Percentiles rank a stretch among this genome's conserved stretches.
These are phyloP conservation scores for Ascochyta fabae DNA, from an alignment of 2,329 filamentous ascomycete species.

Conservation along the genomic window DNA sequence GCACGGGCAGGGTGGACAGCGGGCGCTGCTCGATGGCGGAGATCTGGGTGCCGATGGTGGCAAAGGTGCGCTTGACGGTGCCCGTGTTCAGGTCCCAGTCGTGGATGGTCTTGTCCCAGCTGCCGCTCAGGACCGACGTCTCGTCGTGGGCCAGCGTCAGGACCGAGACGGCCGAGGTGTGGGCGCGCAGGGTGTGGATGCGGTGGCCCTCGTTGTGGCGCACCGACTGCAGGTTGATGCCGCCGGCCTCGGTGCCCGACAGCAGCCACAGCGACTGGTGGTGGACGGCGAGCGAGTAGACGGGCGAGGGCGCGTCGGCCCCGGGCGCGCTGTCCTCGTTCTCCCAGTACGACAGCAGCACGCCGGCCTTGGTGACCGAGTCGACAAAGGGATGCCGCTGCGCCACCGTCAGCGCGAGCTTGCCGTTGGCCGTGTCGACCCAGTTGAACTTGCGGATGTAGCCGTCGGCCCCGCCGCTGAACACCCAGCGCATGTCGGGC, in stretches of 20 bases:
- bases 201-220: slow-evolving; percentile 93
- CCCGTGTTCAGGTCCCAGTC: slow-evolving; percentile 97
- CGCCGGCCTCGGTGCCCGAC: slow-evolving; percentile 86
- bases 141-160: slow-evolving; percentile 84
- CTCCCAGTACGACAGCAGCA: slow-evolving; percentile 97
- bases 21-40: slow-evolving; percentile 87
- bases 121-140: slow-evolving; percentile 84
- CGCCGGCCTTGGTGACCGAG: slow-evolving; percentile 92
- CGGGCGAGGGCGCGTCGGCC: slow-evolving; percentile 73
- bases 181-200: slow-evolving; percentile 79
- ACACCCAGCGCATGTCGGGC: slow-evolving; percentile 92
- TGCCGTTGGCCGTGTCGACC: slow-evolving; percentile 91
- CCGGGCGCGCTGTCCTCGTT: slow-evolving; percentile 76
- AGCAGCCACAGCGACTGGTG: slow-evolving; percentile 90
- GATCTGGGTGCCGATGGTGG: slow-evolving; percentile 80
- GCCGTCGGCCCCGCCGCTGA: slow-evolving; percentile 91
- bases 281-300: slow-evolving; percentile 92
- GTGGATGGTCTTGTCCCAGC: slow-evolving; percentile 93
- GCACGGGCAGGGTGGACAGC: slow-evolving; percentile 74
- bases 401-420: slow-evolving; percentile 89
- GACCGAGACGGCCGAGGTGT: slow-evolving; percentile 91
- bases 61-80: slow-evolving; percentile 75
- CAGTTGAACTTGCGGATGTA: slow-evolving; percentile 98
- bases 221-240: slow-evolving; percentile 91
- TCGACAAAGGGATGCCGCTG: slow-evolving; percentile 97